These are phyloP conservation scores for Plasmodium adleri DNA, from an alignment of 169 alveolate species.

Conservation along the genomic window DNA sequence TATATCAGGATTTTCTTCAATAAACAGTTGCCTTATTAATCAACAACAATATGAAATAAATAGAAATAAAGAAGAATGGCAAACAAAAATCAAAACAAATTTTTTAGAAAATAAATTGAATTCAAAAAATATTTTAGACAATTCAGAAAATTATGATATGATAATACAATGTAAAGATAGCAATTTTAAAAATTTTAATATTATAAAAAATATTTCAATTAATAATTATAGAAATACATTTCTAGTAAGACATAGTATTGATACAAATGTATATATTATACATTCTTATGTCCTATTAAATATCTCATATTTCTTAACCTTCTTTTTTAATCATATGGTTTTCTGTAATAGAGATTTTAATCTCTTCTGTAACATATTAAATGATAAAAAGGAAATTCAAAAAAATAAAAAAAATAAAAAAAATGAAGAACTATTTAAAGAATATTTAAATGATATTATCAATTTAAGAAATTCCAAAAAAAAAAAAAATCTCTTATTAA, in stretches of 20 bases:
- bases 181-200: constrained; percentile 37
- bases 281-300: constrained; percentile 38
- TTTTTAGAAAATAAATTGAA: constrained; percentile 20
- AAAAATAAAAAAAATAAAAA: constrained; percentile 31
- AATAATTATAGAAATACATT: constrained; percentile 33
- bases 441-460: constrained; percentile 34
- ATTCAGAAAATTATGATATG: background rate
- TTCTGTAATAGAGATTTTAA: constrained; percentile 61
- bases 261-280: constrained; percentile 47
- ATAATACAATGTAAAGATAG: constrained; percentile 3
- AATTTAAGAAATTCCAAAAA: constrained; percentile 7
- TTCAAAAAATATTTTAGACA: background rate
- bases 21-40: constrained; percentile 20
- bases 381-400: constrained; percentile 7
- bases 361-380: constrained; percentile 34
- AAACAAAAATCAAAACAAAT: constrained; percentile 9
- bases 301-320: constrained; percentile 29
- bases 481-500: background rate
- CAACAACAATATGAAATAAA: constrained; percentile 7
- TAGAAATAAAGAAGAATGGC: constrained; percentile 22
- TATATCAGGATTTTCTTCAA: constrained; percentile 37
- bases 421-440: constrained; percentile 48
- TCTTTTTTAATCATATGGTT: constrained; percentile 38
- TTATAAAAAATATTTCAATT: constrained; percentile 27
- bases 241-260: constrained; percentile 50